phyloP scores from a whole-genome alignment of 2,329 filamentous ascomycete species.

The Phoma herbarum region DNA sequence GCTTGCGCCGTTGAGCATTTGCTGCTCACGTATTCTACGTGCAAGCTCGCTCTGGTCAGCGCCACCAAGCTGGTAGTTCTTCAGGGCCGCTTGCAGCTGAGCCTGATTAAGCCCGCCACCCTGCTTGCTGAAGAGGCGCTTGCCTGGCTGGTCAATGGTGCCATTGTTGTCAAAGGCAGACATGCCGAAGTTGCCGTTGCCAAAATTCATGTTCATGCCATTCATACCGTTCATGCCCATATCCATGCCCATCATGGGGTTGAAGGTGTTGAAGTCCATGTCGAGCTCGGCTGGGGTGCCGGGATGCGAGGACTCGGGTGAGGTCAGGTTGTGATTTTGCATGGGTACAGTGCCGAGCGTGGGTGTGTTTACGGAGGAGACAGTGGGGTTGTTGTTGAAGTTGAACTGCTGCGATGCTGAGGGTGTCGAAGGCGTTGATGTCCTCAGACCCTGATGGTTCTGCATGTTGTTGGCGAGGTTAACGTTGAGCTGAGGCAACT shows the following conservation, averaged over 20 bases:
- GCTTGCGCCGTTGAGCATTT: conserved; percentile 63
- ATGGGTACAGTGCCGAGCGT: conserved; percentile 82
- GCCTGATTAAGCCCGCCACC: conserved; percentile 75
- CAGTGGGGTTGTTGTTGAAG: conserved; percentile 91
- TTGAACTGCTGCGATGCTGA: conserved; percentile 72
- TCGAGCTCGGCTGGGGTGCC: conserved; percentile 79
- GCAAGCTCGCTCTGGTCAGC: conserved; percentile 75
- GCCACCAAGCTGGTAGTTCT: conserved; percentile 74
- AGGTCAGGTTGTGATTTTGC: conserved; percentile 65
- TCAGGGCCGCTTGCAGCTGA: conserved; percentile 77
- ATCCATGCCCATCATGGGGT: conserved; percentile 47
- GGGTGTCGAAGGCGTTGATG: conserved; percentile 86
- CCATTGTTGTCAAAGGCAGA: conserved; percentile 51
- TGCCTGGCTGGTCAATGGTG: conserved; percentile 90
- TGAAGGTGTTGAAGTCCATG: conserved; percentile 66
- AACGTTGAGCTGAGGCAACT: conserved; percentile 78
- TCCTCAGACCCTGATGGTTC: conserved; percentile 79
- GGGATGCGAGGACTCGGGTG: conserved; percentile 72
- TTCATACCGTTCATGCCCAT: conserved; percentile 41
- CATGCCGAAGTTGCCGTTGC: conserved; percentile 53
- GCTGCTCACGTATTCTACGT: conserved; percentile 69
- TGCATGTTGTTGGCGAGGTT: conserved; percentile 76
- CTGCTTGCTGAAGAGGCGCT: conserved; percentile 85
- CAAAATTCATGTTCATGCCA: conserved; percentile 46
- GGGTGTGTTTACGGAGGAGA: conserved; percentile 96